A percentile compares a stretch with the other conserved stretches of the same genome.
Evolutionary conservation across 2,329 filamentous ascomycete species (phyloP).

Genomic region (Zymoseptoria pseudotritici): DNA sequence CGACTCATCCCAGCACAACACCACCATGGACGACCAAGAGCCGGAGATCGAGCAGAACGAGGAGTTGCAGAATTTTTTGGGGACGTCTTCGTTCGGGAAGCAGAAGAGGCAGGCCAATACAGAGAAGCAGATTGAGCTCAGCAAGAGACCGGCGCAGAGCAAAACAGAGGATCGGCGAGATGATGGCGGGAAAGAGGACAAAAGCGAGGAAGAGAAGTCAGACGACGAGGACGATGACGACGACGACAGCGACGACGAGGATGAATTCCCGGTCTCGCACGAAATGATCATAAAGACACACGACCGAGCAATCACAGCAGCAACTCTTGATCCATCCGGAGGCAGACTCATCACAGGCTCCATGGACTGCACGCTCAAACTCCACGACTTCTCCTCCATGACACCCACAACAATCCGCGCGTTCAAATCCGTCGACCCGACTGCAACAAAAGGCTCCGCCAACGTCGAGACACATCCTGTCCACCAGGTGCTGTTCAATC

Average conservation of each 20-base stretch:
- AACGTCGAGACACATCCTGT: conserved; percentile 79
- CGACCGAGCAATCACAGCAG: conserved; percentile 74
- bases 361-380: conserved; percentile 80
- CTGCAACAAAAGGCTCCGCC: conserved; percentile 63
- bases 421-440: conserved; percentile 88
- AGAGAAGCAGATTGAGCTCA: conserved; percentile 71
- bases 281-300: conserved; percentile 91
- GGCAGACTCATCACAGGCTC: conserved; percentile 83
- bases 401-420: conserved; percentile 89
- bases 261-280: conserved; percentile 87
- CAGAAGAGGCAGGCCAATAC: conserved; percentile 66
- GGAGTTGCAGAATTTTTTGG: conserved; percentile 68
- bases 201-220: conserved; percentile 41
- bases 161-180: neutral
- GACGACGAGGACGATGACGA: conserved; percentile 47
- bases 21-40: conserved; percentile 20
- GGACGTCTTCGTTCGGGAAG: conserved; percentile 77
- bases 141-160: conserved; percentile 52
- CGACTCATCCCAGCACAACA: conserved; percentile 4
- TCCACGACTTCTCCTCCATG: conserved; percentile 94
- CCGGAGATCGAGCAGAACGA: conserved; percentile 46
- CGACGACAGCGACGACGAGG: conserved; percentile 62
- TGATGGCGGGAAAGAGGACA: neutral
- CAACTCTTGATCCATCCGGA: conserved; percentile 78
- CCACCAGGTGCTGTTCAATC: conserved; percentile 80